Evolutionary conservation across 2,329 filamentous ascomycete species (phyloP), one percentile per base, ranked within the genome.

Genomic region (Capronia americana): DNA sequence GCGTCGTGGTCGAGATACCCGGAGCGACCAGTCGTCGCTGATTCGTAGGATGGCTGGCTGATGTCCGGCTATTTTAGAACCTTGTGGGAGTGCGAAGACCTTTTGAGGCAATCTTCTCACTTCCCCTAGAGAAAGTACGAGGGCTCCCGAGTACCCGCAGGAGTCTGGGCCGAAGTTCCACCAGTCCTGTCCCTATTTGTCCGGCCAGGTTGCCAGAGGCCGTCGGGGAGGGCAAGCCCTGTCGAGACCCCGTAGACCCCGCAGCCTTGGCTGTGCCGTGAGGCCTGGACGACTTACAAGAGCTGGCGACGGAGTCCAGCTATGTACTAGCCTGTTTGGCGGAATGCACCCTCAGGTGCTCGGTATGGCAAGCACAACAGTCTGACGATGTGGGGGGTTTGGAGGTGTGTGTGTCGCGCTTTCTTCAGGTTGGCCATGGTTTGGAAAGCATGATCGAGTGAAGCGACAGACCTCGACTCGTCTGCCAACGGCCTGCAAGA

Each of bases 291-390:
- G 46, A 24, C 3, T 23, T 20, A 7, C 23, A 17, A 14, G 48
- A 51, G 10, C 23, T 51, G 24, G 24, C 53, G 8, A 55, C 28
- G 48, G 14, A 28, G 48, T 12, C 8, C 23, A 24, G 23, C 48
- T n/a, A n/a, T n/a, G n/a, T n/a, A n/a, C n/a, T 53, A 53, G 48
- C 48, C 48, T 26, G 48, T 26, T 53, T 28, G n/a, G 48, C 14
- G 0, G 48, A 26, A 14, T 26, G 48, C 48, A 53, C 48, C 7
- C 8, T 44, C 48, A 28, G 26, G 11, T 53, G 23, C n/a, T n/a
- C n/a, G n/a, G n/a, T n/a, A n/a, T 26, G 48, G 8, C 20, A 23
- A 17, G n/a, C 4, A 10, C 48, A 41, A 41, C n/a, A n/a, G 4
- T 41, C 38, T 41, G 38, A 5, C 4, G 14, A 41, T 2, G 38